These are phyloP conservation scores for Puya raimondii DNA, from an alignment of 176 grass and related monocot species.

Conservation along the genomic window DNA sequence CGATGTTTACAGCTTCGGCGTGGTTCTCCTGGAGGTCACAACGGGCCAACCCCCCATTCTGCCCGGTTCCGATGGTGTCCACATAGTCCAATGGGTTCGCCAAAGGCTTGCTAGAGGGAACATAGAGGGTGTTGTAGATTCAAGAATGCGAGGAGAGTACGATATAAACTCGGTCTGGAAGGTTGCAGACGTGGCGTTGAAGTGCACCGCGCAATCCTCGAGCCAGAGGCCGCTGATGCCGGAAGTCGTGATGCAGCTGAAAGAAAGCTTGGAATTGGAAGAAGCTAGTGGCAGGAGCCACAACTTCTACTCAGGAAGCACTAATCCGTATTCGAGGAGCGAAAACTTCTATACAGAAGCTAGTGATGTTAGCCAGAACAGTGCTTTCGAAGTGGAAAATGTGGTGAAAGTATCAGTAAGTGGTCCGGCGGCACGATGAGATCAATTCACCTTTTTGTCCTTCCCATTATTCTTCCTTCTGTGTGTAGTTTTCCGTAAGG, in stretches of 20 bases:
- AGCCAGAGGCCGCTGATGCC: conserved; percentile 27
- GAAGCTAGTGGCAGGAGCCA: not conserved
- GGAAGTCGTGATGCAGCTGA: conserved; percentile 26
- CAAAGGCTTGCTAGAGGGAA: conserved; percentile 9
- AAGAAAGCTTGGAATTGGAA: conserved; percentile 8
- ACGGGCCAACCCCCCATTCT: conserved; percentile 20
- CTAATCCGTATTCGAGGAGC: not conserved
- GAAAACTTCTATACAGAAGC: not conserved
- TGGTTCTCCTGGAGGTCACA: conserved; percentile 26
- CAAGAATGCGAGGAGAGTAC: conserved; percentile 14
- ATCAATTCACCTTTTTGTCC: no score
- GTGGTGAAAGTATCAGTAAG: not conserved
- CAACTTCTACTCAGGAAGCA: not conserved
- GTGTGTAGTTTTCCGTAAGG: no score
- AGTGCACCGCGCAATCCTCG: conserved; percentile 11
- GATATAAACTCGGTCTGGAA: conserved; percentile 30
- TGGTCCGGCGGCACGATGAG: not conserved
- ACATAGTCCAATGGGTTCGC: conserved; percentile 7
- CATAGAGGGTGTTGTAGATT: conserved; percentile 24
- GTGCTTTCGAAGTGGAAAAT: not conserved
- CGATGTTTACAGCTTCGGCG: conserved; percentile 33
- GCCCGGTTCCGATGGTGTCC: not conserved
- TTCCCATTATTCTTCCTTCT: no score
- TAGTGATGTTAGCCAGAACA: not conserved
- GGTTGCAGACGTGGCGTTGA: conserved; percentile 20